Percentiles rank a stretch among this genome's conserved stretches.
Conservation (phyloP, 176 grass and related monocot genomes). For the Elymus sibiricus region DNA sequence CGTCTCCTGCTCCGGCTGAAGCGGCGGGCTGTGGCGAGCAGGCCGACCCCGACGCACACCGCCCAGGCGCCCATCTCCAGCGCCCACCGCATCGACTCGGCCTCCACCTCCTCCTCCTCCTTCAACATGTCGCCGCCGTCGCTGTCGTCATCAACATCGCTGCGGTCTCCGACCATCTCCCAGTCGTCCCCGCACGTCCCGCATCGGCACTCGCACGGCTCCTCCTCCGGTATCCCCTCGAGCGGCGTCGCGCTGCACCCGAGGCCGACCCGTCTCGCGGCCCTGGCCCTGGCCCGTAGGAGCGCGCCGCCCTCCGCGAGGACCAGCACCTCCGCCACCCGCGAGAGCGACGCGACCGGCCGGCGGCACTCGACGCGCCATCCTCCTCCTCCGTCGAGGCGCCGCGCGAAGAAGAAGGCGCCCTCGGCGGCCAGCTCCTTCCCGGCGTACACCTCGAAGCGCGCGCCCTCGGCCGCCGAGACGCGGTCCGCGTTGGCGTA, state of each 20-base stretch:
- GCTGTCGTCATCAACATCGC: no score
- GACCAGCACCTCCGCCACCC: conserved; percentile 36
- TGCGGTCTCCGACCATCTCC: no score
- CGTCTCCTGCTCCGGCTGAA: conserved; percentile 22
- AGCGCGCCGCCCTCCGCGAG: conserved; percentile 32
- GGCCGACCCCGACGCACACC: conserved; percentile 47
- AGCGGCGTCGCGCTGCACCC: background rate
- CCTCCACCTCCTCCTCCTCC: conserved; percentile 18
- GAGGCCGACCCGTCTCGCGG: background rate
- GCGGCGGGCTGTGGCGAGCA: conserved; percentile 35
- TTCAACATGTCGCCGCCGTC: no score
- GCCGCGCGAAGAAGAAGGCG: conserved; percentile 19
- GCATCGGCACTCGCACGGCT: no score
- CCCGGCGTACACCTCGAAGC: conserved; percentile 51
- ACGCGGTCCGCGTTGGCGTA: conserved; percentile 56
- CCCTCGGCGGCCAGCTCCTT: conserved; percentile 15
- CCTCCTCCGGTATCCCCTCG: no score
- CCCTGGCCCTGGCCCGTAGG: conserved; percentile 20
- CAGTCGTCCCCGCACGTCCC: background rate
- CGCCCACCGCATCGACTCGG: conserved; percentile 49
- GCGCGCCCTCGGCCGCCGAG: conserved; percentile 40
- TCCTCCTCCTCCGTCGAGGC: background rate
- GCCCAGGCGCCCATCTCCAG: conserved; percentile 64
- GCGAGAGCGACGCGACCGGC: background rate
- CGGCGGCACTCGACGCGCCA: conserved; percentile 45